Conservation (phyloP, 129 eudicot genomes). For the Pseudognaphalium luteoalbum region DNA sequence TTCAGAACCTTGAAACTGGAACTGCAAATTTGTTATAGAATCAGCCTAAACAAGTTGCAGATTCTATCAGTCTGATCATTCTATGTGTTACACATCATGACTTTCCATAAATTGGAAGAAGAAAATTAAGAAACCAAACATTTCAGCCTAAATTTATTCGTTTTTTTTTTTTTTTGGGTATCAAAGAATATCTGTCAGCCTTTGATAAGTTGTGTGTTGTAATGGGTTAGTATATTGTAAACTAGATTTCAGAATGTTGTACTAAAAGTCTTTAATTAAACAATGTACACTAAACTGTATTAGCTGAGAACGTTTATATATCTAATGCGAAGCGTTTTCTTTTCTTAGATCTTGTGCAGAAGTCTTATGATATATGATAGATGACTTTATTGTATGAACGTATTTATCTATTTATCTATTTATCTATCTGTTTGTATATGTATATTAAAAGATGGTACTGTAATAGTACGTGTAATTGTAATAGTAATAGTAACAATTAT, state of each 20-base stretch:
- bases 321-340: too few species aligned
- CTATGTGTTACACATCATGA: constrained; percentile 13
- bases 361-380: too few species aligned
- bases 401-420: too few species aligned
- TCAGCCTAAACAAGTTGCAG: constrained; percentile 26
- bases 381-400: too few species aligned
- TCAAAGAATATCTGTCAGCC: neutral
- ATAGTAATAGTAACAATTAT: too few species aligned
- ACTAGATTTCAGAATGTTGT: constrained; percentile 15
- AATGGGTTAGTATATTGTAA: constrained; percentile 20
- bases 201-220: constrained; percentile 23
- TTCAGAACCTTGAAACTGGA: neutral
- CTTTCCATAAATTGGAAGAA: neutral
- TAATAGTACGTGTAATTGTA: too few species aligned
- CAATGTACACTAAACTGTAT: constrained; percentile 14
- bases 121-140: neutral
- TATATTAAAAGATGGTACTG: too few species aligned
- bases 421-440: too few species aligned
- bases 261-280: neutral
- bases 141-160: neutral
- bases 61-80: constrained; percentile 18
- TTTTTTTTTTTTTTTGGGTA: constrained; percentile 4
- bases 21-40: constrained; percentile 29
- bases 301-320: neutral
- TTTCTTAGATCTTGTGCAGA: too few species aligned